phyloP scores from a whole-genome alignment of 2,329 filamentous ascomycete genomes.

The Aspergillus uvarum region DNA sequence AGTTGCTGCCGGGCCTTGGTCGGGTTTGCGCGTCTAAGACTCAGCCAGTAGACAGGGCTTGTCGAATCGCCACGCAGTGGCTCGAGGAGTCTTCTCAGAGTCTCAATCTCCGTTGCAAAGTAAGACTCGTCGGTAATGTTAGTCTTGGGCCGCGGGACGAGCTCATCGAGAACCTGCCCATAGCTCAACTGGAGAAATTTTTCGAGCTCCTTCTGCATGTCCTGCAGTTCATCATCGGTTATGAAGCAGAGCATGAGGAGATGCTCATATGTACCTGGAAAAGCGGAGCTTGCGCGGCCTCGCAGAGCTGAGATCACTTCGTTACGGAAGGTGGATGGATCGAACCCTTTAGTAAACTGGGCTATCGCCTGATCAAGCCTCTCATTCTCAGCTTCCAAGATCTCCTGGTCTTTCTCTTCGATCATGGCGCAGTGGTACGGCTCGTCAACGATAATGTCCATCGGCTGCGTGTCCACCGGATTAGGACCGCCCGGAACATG shows the following conservation, averaged over 20 bases:
- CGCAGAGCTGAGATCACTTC: slow-evolving; percentile 13
- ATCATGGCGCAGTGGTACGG: slow-evolving; percentile 1
- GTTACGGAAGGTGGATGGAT: slow-evolving; percentile 18
- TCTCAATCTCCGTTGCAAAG: slow-evolving; percentile 23
- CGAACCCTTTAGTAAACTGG: slow-evolving; percentile 23
- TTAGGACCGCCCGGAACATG: background rate
- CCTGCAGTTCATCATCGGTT: slow-evolving; percentile 59
- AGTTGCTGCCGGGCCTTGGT: slow-evolving; percentile 16
- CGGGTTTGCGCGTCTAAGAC: slow-evolving; percentile 10
- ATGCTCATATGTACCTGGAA: slow-evolving; percentile 26
- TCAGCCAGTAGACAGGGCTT: slow-evolving; percentile 21
- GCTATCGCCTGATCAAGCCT: slow-evolving; percentile 15
- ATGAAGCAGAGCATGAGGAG: slow-evolving; percentile 25
- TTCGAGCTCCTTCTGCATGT: slow-evolving; percentile 64
- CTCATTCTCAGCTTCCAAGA: slow-evolving; percentile 13
- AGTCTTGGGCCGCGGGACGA: slow-evolving; percentile 1
- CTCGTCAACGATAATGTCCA: slow-evolving; percentile 15
- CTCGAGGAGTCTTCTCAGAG: slow-evolving; percentile 23
- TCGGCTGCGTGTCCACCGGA: background rate
- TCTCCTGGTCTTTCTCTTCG: slow-evolving; percentile 15
- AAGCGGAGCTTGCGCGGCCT: slow-evolving; percentile 7
- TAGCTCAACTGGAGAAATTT: slow-evolving; percentile 58
- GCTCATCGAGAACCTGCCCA: background rate
- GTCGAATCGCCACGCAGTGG: slow-evolving; percentile 21
- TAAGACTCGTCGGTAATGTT: slow-evolving; percentile 18